Conservation (phyloP, 2,329 filamentous ascomycete species). For the Fusarium robinianum region DNA sequence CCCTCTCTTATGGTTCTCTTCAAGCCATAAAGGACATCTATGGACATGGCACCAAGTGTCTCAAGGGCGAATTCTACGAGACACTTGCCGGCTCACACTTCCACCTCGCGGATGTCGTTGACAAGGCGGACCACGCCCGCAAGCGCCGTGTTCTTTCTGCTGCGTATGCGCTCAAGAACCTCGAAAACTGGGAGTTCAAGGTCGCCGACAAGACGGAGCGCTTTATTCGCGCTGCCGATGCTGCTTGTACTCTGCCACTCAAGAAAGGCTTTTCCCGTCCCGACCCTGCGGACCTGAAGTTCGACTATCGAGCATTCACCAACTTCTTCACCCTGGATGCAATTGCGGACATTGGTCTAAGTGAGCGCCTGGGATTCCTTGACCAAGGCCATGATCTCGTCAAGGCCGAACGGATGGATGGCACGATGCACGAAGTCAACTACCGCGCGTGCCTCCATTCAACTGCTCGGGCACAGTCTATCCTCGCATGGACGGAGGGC, state of each 20-base stretch:
- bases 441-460: slow-evolving; percentile 57
- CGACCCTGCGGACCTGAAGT: slow-evolving; percentile 45
- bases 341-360: slow-evolving; percentile 60
- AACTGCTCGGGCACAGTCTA: slow-evolving; percentile 54
- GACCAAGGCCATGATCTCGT: slow-evolving; percentile 53
- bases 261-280: slow-evolving; percentile 35
- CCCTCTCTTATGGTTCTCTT: slow-evolving; percentile 32
- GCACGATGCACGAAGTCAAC: slow-evolving; percentile 49
- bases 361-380: slow-evolving; percentile 55
- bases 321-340: slow-evolving; percentile 63
- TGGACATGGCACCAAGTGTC: slow-evolving; percentile 53
- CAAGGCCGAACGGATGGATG: slow-evolving; percentile 50
- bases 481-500: slow-evolving; percentile 54
- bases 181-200: slow-evolving; percentile 59
- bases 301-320: slow-evolving; percentile 55
- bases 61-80: slow-evolving; percentile 54
- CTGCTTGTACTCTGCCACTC: slow-evolving; percentile 45
- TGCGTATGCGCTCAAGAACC: slow-evolving; percentile 58
- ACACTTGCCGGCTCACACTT: slow-evolving; percentile 52
- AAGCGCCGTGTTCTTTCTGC: slow-evolving; percentile 56
- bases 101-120: slow-evolving; percentile 57
- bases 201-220: slow-evolving; percentile 55
- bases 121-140: slow-evolving; percentile 55
- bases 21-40: slow-evolving; percentile 44
- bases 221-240: slow-evolving; percentile 50